Evolutionary conservation across 73 alveolate species (phyloP), one percentile per base, ranked within the genome.

Genomic region (Tetrahymena thermophila): DNA sequence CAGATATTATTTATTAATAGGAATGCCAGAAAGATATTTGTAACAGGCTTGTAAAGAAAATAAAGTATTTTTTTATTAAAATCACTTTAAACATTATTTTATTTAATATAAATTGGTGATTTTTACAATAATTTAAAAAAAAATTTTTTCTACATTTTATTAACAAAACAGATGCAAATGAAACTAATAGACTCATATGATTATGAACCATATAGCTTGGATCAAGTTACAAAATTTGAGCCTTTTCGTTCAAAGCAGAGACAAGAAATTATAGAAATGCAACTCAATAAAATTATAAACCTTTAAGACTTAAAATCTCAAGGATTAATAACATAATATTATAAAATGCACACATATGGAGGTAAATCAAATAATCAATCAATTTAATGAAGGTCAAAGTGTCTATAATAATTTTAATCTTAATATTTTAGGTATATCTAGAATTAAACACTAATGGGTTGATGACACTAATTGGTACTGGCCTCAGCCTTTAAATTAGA

Each of bases 261-360:
- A 89, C 93, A 95, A 34, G 85, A 89, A 35, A 95, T 95, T 35
- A 58, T 93, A 35, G 94, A 95, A 35, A 42, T 85, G 38, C 94
- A 95, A 85, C 57, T 95, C n/a, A 43, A 31, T 19, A 95, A 95
- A 28, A 50, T 94, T 25, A 56, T 95, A 35, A 95, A 85, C 55
- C 31, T 95, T 35, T 93, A 93, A 23, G 93, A 93, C 25, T 95
- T 95, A 89, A 85, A 71, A 35, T 50, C 93, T 25, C 84, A 93
- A 14, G 56, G 85, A 28, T 43, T 89, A 40, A 25, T 95, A 14
- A 35, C 85, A 1, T 85, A 55, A 15, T 95, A 85, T 56, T 94
- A 95, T 42, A 85, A 85, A n/a, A 95, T 95, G 97, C 97, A 95
- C 37, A 95, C 97, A 42, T 85, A 94, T 50, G 97, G 97, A 37